Percentiles rank a stretch among this genome's conserved stretches.
Conservation (phyloP, 805 yeast genomes). For the Candida koratica region DNA sequence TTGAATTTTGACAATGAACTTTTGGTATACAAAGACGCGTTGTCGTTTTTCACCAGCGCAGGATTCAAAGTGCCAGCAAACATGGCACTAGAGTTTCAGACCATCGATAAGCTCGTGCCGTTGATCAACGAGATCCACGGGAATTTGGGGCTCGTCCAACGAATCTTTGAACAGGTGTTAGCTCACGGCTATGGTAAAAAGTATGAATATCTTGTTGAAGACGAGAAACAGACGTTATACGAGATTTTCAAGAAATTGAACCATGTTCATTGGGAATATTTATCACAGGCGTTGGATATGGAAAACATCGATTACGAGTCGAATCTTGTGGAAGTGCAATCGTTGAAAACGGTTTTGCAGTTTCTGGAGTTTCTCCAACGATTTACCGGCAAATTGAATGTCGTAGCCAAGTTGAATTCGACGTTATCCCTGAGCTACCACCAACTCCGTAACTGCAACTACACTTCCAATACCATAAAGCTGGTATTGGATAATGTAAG, state of each 20-base stretch:
- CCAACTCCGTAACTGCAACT: slow-evolving; percentile 18
- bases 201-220: slow-evolving; percentile 38
- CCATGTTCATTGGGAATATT: slow-evolving; percentile 49
- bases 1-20: slow-evolving; percentile 50
- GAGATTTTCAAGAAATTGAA: slow-evolving; percentile 30
- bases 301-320: slow-evolving; percentile 28
- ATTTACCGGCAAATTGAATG: slow-evolving; percentile 19
- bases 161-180: slow-evolving; percentile 20
- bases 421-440: slow-evolving; percentile 16
- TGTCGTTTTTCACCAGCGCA: slow-evolving; percentile 40
- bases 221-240: slow-evolving; percentile 31
- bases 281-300: slow-evolving; percentile 49
- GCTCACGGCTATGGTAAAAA: slow-evolving; percentile 36
- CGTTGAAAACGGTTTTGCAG: slow-evolving; percentile 19
- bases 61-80: slow-evolving; percentile 57
- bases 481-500: slow-evolving; percentile 14
- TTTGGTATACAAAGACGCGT: slow-evolving; percentile 18
- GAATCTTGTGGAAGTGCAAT: slow-evolving; percentile 23
- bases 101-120: slow-evolving; percentile 52
- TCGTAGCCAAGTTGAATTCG: slow-evolving; percentile 17
- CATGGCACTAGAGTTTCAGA: slow-evolving; percentile 44
- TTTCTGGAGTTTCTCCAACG: slow-evolving; percentile 23
- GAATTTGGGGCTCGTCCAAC: slow-evolving; percentile 40
- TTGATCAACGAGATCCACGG: slow-evolving; percentile 53
- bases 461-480: slow-evolving; percentile 12